Conservation (phyloP, 2,329 filamentous ascomycete species). For the Penicillium nordicum region DNA sequence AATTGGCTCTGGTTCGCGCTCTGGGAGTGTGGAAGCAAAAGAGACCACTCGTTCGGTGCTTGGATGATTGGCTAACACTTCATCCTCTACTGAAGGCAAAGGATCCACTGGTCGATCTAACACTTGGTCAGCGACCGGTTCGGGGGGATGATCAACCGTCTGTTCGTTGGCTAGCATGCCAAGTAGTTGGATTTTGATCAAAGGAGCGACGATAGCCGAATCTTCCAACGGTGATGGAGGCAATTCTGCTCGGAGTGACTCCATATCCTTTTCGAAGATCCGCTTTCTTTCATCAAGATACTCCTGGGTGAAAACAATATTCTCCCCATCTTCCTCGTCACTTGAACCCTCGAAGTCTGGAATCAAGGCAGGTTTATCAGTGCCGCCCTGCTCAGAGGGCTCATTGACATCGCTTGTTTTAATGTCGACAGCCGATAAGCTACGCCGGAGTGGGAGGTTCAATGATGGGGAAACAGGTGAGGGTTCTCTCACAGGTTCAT, state of each 20-base stretch:
- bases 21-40: conserved; percentile 7
- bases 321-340: conserved; percentile 48
- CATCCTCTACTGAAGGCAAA: conserved; percentile 15
- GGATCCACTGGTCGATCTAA: conserved; percentile 13
- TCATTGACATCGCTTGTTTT: conserved; percentile 5
- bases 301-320: conserved; percentile 46
- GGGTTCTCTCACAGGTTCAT: conserved; percentile 1
- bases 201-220: conserved; percentile 38
- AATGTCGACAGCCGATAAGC: conserved; percentile 4
- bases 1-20: conserved; percentile 5
- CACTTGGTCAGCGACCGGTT: neutral
- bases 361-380: conserved; percentile 22
- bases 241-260: conserved; percentile 41
- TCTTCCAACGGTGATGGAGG: conserved; percentile 44
- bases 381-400: conserved; percentile 3
- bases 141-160: conserved; percentile 4
- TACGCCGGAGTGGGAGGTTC: conserved; percentile 16
- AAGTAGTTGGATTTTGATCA: conserved; percentile 45
- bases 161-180: conserved; percentile 41
- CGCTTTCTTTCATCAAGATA: conserved; percentile 46
- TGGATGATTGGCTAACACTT: neutral
- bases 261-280: conserved; percentile 46
- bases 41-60: conserved; percentile 12
- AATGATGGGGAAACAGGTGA: conserved; percentile 13
- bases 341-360: conserved; percentile 36